These are phyloP conservation scores for Paramecium octaurelia DNA, from an alignment of 73 alveolate genomes.

Conservation along the genomic window DNA sequence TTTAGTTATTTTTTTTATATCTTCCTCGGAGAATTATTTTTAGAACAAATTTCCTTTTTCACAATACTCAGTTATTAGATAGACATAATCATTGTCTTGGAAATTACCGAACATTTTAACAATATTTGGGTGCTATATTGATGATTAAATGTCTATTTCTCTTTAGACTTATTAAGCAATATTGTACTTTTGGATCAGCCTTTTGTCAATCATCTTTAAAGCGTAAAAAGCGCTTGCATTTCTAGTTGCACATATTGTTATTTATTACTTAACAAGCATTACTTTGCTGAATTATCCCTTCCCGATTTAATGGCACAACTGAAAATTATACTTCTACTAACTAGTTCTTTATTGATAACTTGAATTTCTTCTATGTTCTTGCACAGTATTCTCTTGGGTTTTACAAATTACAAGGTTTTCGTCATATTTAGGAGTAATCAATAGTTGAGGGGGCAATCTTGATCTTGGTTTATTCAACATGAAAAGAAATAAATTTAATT, in stretches of 20 bases:
- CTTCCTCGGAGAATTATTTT: neutral
- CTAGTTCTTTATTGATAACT: neutral
- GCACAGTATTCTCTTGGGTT: neutral
- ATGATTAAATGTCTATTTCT: neutral
- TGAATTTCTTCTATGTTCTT: neutral
- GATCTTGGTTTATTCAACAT: neutral
- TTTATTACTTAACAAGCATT: neutral
- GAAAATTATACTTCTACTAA: neutral
- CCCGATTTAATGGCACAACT: constrained; percentile 19
- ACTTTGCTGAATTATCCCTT: neutral
- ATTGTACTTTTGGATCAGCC: neutral
- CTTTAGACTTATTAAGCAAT: neutral
- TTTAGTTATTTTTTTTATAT: neutral
- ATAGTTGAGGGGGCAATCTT: neutral
- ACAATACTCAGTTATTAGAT: neutral
- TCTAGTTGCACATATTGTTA: neutral
- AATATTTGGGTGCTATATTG: neutral
- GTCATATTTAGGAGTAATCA: neutral
- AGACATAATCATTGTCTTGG: neutral
- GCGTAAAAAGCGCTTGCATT: neutral
- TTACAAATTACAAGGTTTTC: neutral
- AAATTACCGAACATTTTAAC: neutral
- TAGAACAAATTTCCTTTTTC: neutral
- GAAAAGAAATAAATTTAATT: neutral
- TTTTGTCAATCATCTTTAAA: neutral